Percentiles rank a stretch among this genome's conserved stretches.
Evolutionary conservation across 805 yeast species (phyloP).

Genomic region (Ogataea methanolica): DNA sequence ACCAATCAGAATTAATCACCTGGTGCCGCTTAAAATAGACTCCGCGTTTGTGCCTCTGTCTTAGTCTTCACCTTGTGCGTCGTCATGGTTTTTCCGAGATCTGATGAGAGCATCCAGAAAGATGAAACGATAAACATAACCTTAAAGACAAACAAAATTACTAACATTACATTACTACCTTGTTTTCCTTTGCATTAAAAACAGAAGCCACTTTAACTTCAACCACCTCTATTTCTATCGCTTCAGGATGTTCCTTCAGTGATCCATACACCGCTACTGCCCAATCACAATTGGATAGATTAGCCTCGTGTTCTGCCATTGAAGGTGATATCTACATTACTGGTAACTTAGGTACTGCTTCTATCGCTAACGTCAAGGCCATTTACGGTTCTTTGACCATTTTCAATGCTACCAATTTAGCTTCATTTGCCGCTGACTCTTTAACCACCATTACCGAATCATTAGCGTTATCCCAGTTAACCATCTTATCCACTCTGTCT

Average conservation of each 20-base stretch:
- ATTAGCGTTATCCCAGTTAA: slow-evolving; percentile 57
- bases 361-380: slow-evolving; percentile 70
- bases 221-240: slow-evolving; percentile 41
- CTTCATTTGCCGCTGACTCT: slow-evolving; percentile 70
- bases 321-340: slow-evolving; percentile 72
- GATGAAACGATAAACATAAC: too few relatives aligned
- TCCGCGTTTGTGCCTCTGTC: too few relatives aligned
- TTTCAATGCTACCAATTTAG: slow-evolving; percentile 59
- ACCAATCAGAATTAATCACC: too few relatives aligned
- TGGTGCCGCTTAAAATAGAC: too few relatives aligned
- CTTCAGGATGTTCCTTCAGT: slow-evolving; percentile 63
- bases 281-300: slow-evolving; percentile 71
- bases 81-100: too few relatives aligned
- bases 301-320: slow-evolving; percentile 71
- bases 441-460: slow-evolving; percentile 71
- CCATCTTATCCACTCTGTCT: slow-evolving; percentile 61
- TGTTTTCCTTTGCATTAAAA: not conserved
- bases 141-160: not conserved
- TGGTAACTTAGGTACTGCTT: slow-evolving; percentile 60
- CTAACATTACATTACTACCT: slow-evolving; percentile 1
- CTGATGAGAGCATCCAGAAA: too few relatives aligned
- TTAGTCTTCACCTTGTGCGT: too few relatives aligned
- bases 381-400: slow-evolving; percentile 73
- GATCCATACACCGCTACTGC: slow-evolving; percentile 67
- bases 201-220: slow-evolving; percentile 51